phyloP scores from a whole-genome alignment of 176 grass and related monocot genomes.

The Phyllostachys edulis region DNA sequence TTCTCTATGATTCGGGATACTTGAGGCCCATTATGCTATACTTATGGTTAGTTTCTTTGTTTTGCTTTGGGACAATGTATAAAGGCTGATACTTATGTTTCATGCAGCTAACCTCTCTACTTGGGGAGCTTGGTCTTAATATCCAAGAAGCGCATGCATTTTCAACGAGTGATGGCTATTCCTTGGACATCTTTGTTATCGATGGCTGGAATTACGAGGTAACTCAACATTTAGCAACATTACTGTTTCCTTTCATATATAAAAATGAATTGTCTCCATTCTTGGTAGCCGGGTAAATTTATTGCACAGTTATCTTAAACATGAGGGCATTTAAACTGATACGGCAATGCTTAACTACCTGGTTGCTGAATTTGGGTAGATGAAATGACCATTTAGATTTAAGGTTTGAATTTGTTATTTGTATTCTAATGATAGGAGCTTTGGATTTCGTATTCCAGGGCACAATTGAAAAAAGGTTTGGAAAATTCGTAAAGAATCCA shows the following conservation, averaged over 20 bases:
- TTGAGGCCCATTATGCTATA: neutral
- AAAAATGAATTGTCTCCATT: neutral
- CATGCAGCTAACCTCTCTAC: conserved; percentile 57
- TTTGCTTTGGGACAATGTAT: conserved; percentile 4
- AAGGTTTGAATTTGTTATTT: neutral
- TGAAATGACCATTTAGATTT: neutral
- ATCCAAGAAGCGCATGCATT: conserved; percentile 83
- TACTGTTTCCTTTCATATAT: neutral
- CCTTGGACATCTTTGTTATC: conserved; percentile 80
- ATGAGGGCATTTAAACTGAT: neutral
- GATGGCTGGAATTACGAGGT: conserved; percentile 67
- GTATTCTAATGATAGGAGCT: neutral
- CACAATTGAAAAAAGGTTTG: neutral
- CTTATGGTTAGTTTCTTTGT: conserved; percentile 3
- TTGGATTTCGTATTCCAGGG: neutral
- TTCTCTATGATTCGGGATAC: neutral
- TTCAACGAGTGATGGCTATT: conserved; percentile 69
- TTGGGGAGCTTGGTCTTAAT: conserved; percentile 71
- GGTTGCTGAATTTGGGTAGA: neutral
- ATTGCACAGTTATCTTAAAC: neutral
- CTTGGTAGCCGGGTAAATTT: neutral
- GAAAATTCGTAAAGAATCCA: neutral
- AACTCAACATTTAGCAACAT: neutral
- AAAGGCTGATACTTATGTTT: conserved; percentile 8
- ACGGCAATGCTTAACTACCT: neutral